A percentile compares a stretch with the other conserved stretches of the same genome.
These are phyloP conservation scores for Ramalina intermedia DNA, from an alignment of 495 filamentous ascomycete species.

Conservation along the genomic window DNA sequence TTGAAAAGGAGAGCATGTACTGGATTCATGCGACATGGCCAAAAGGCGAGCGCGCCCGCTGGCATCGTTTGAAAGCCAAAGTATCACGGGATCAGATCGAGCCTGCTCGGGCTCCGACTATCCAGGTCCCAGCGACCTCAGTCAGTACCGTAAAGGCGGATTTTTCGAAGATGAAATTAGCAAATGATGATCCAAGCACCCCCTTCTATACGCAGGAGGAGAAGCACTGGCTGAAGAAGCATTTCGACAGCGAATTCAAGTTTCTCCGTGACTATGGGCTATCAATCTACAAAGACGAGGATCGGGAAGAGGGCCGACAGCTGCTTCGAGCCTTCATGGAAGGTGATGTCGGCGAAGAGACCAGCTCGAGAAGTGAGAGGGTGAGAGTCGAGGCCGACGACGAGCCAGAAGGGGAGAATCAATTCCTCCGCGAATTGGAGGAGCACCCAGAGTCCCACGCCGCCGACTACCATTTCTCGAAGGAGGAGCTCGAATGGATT, in stretches of 20 bases:
- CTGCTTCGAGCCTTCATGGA: constrained; percentile 16
- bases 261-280: constrained; percentile 15
- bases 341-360: neutral
- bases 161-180: neutral
- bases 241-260: constrained; percentile 16
- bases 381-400: neutral
- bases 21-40: constrained; percentile 9
- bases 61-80: neutral
- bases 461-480: constrained; percentile 17
- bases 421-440: constrained; percentile 12
- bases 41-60: constrained; percentile 1
- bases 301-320: constrained; percentile 19
- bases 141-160: neutral
- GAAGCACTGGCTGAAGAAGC: constrained; percentile 19
- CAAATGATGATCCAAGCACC: neutral
- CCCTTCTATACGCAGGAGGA: constrained; percentile 8
- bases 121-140: neutral
- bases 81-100: neutral
- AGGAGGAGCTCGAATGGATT: neutral
- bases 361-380: too few species aligned
- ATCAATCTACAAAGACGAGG: constrained; percentile 21
- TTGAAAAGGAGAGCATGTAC: constrained; percentile 1
- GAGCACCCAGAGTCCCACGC: constrained; percentile 14
- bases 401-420: constrained; percentile 9
- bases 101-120: neutral